phyloP scores from a whole-genome alignment of 345 rosid species.

The Eucalyptus lansdowneana region DNA sequence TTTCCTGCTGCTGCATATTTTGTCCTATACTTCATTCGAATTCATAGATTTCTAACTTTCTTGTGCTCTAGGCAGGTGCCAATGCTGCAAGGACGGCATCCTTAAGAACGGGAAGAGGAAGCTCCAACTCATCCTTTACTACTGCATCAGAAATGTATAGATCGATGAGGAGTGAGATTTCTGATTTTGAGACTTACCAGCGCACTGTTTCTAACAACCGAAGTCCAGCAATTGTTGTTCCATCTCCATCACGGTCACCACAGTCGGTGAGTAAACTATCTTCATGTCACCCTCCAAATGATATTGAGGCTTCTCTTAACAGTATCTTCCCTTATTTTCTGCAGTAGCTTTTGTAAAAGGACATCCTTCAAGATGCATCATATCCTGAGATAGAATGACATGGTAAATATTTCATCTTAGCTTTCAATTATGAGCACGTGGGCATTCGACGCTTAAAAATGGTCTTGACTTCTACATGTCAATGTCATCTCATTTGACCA shows the following conservation, averaged over 20 bases:
- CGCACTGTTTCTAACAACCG: constrained; percentile 3
- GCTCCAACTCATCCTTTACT: constrained; percentile 2
- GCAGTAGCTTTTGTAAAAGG: neutral
- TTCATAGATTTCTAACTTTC: neutral
- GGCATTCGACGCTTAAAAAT: neutral
- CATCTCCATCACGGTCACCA: constrained; percentile 14
- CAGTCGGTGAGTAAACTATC: neutral
- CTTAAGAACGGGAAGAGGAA: constrained; percentile 13
- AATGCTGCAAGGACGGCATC: constrained; percentile 2
- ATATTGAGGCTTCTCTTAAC: neutral
- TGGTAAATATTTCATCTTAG: neutral
- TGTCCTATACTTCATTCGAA: neutral
- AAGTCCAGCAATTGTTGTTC: constrained; percentile 28
- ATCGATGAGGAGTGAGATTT: constrained; percentile 22
- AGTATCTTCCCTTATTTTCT: neutral
- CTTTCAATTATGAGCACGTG: neutral
- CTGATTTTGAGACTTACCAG: constrained; percentile 8
- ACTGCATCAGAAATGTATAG: constrained; percentile 19
- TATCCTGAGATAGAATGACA: neutral
- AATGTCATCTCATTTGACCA: neutral
- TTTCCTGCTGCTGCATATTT: neutral
- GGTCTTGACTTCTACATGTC: neutral
- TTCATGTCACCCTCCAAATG: neutral
- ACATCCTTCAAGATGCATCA: neutral
- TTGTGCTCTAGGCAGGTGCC: constrained; percentile 15